Evolutionary conservation across 1,139 yeast genomes (phyloP).

Genomic region (Yamadazyma atmosphaerica): DNA sequence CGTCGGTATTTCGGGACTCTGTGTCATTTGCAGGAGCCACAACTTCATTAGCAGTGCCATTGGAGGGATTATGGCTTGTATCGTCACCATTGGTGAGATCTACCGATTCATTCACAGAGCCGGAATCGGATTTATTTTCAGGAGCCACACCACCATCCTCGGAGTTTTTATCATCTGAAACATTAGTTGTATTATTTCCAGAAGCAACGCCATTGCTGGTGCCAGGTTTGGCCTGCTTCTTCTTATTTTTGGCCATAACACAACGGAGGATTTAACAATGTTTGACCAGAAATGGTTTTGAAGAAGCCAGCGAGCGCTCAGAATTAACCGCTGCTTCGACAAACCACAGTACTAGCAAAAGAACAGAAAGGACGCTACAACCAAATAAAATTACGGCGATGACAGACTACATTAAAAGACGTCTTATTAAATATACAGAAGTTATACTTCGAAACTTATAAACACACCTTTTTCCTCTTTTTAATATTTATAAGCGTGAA

Average conservation of each 20-base stretch:
- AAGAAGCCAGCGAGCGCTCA: too few relatives aligned
- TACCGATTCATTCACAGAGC: too few relatives aligned
- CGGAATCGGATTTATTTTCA: too few relatives aligned
- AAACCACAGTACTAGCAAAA: too few relatives aligned
- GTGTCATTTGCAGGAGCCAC: too few relatives aligned
- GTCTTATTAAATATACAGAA: conserved; percentile 14
- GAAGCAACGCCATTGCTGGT: too few relatives aligned
- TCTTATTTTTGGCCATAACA: conserved; percentile 36
- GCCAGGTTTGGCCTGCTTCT: conserved; percentile 22
- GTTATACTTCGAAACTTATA: conserved; percentile 11
- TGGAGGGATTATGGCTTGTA: too few relatives aligned
- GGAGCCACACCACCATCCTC: not conserved
- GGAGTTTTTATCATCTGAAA: conserved; percentile 5
- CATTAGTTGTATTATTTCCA: conserved; percentile 1
- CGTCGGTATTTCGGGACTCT: too few relatives aligned
- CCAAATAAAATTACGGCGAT: not conserved
- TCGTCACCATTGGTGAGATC: too few relatives aligned
- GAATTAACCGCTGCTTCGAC: too few relatives aligned
- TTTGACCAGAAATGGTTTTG: not conserved
- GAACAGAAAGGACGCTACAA: not conserved
- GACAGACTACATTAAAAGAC: conserved; percentile 11
- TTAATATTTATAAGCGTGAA: conserved; percentile 17
- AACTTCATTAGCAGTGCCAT: too few relatives aligned
- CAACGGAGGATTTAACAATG: too few relatives aligned
- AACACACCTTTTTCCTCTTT: conserved; percentile 13